Evolutionary conservation across 495 filamentous ascomycete genomes (phyloP).

Genomic region (Podospora anserina): DNA sequence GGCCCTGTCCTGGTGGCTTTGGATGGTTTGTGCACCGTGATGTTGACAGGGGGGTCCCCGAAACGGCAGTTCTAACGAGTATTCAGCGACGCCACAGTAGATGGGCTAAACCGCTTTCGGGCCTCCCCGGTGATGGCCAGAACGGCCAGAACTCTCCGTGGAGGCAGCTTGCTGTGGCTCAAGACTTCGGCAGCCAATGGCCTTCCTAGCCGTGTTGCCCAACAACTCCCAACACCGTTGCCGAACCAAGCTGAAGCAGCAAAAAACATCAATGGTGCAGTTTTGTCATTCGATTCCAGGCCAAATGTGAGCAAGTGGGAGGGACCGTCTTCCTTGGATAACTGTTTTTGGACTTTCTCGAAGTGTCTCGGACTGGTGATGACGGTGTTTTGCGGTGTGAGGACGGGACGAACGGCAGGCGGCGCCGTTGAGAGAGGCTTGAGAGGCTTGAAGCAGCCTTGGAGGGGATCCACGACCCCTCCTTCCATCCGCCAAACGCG

Average conservation of each 20-base stretch:
- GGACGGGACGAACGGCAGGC: not conserved
- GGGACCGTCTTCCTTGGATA: not conserved
- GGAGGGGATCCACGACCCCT: not conserved
- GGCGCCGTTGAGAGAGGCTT: not conserved
- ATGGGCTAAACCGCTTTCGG: slow-evolving; percentile 15
- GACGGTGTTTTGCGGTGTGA: not conserved
- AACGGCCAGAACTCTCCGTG: slow-evolving; percentile 16
- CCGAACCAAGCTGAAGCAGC: slow-evolving; percentile 23
- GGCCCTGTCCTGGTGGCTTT: slow-evolving; percentile 31
- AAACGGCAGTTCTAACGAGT: slow-evolving; percentile 32
- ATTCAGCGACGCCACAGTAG: slow-evolving; percentile 33
- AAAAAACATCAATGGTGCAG: slow-evolving; percentile 15
- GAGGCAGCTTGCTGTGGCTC: slow-evolving; percentile 25
- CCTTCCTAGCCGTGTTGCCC: not conserved
- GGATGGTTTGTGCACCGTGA: slow-evolving; percentile 3
- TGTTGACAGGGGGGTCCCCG: slow-evolving; percentile 16
- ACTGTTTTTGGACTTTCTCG: not conserved
- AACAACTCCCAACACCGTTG: slow-evolving; percentile 4
- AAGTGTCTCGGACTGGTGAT: not conserved
- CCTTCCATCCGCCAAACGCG: slow-evolving; percentile 5
- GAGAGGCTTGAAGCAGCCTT: not conserved
- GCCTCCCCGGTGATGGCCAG: slow-evolving; percentile 11
- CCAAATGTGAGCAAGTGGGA: not conserved
- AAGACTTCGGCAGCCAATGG: slow-evolving; percentile 24
- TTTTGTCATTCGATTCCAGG: slow-evolving; percentile 4